Evolutionary conservation across 441 rosid genomes (phyloP).

Genomic region (Kokia cookei): DNA sequence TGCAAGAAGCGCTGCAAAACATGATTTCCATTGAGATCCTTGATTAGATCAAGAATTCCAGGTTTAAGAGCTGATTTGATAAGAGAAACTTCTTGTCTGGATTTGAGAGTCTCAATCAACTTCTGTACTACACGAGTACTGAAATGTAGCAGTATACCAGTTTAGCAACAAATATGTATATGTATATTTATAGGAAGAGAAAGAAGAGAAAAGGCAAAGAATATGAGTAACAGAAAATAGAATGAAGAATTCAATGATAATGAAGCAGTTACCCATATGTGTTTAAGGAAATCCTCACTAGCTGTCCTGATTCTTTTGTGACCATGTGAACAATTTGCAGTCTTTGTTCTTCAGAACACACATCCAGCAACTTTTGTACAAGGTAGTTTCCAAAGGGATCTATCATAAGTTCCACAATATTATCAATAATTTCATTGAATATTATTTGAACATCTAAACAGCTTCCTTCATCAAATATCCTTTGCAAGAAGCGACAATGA

Average conservation of each 20-base stretch:
- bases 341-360: conserved; percentile 52
- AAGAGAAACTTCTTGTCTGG: conserved; percentile 47
- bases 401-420: conserved; percentile 54
- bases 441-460: conserved; percentile 30
- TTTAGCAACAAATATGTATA: neutral
- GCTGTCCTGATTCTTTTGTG: conserved; percentile 45
- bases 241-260: neutral
- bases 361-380: conserved; percentile 66
- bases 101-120: conserved; percentile 60
- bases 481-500: conserved; percentile 66
- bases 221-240: neutral
- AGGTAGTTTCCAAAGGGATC: conserved; percentile 81
- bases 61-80: conserved; percentile 50
- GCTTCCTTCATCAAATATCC: conserved; percentile 57
- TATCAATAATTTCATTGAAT: conserved; percentile 39
- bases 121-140: conserved; percentile 85
- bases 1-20: conserved; percentile 76
- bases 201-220: neutral
- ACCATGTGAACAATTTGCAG: conserved; percentile 38
- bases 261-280: conserved; percentile 59
- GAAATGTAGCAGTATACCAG: conserved; percentile 13
- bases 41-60: conserved; percentile 56
- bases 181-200: neutral
- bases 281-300: conserved; percentile 57
- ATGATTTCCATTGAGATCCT: conserved; percentile 77